Evolutionary conservation across 331 rosid species (phyloP), one percentile per base, ranked within the genome.

Genomic region (Malus hybrid): DNA sequence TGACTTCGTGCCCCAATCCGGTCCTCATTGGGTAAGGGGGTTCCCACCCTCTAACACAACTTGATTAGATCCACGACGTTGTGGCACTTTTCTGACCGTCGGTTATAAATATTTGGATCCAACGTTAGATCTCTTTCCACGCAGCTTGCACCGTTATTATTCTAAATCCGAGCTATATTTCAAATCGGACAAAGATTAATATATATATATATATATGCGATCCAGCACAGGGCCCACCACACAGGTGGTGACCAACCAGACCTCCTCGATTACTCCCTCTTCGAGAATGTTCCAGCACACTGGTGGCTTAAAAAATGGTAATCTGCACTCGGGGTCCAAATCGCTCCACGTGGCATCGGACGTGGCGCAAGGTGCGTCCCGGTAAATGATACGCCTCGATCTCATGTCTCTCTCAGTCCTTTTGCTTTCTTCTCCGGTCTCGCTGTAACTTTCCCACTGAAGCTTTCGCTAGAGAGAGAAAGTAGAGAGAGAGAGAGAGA

Each of bases 221-320:
- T 15, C 44, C n/a, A 6, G 56, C 7, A 50, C 5, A 5, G 46
- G 46, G 44, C 24, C 31, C 29, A 44, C 3, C 52, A 3, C 19
- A 34, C 70, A 74, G 77, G 71, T 74, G 86, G 67, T 77, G 59
- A 63, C 24, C 80, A 65, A 32, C 39, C 10, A 20, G 24, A 12
- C 13, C 7, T 52, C 7, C 74, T 28, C 69, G 50, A 1, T 24
- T 72, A 18, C 6, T 7, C 55, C 46, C 34, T 32, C 33, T 84
- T 91, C 93, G 81, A 77, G 90, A 86, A 89, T 73, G 66, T 89
- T 89, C 95, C 62, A 33, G 57, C 67, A 61, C 15, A 24, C 68
- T 36, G 18, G 33, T 31, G 69, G 14, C 73, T 78, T 39, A 39
- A 39, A 39, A 39, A 9, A 9, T 9, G 46, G 12, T 39, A 39